These are phyloP conservation scores for Phallus indusiatus DNA, from an alignment of 768 basidiomycete species.

Conservation along the genomic window DNA sequence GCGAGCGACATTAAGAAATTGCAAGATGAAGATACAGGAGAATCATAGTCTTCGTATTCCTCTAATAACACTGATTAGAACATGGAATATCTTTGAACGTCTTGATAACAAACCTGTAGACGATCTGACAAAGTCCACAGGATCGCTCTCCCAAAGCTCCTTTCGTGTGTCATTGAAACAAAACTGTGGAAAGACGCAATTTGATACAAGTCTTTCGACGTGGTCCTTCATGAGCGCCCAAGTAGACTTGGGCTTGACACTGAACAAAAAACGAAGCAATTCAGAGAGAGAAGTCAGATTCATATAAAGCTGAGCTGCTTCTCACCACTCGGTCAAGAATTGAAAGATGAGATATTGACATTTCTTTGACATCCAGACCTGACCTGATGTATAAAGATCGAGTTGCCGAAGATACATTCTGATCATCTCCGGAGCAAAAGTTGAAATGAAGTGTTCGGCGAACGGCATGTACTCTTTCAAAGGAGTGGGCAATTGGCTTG, in stretches of 20 bases:
- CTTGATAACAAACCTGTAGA: constrained; percentile 48
- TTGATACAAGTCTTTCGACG: constrained; percentile 64
- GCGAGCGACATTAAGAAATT: constrained; percentile 73
- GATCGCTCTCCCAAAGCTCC: constrained; percentile 71
- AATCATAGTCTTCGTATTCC: constrained; percentile 71
- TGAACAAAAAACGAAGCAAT: constrained; percentile 20
- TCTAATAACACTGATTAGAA: constrained; percentile 33
- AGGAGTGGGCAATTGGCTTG: constrained; percentile 70
- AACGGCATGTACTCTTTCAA: constrained; percentile 67
- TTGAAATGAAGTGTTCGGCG: constrained; percentile 64
- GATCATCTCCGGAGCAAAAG: constrained; percentile 82
- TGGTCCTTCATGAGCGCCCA: constrained; percentile 85
- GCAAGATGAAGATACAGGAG: constrained; percentile 70
- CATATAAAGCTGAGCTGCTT: not conserved
- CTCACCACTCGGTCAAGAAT: constrained; percentile 84
- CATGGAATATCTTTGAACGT: not conserved
- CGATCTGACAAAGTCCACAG: constrained; percentile 71
- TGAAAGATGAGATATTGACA: constrained; percentile 76
- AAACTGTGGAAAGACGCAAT: constrained; percentile 80
- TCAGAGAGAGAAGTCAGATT: not conserved
- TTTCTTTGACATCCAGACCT: constrained; percentile 74
- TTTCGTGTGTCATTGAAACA: constrained; percentile 63
- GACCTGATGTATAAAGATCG: constrained; percentile 62
- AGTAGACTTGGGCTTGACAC: constrained; percentile 89
- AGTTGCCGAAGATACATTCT: constrained; percentile 65